Evolutionary conservation across 2,329 filamentous ascomycete species (phyloP), one percentile per base, ranked within the genome.

Genomic region (Akanthomyces lecanii): DNA sequence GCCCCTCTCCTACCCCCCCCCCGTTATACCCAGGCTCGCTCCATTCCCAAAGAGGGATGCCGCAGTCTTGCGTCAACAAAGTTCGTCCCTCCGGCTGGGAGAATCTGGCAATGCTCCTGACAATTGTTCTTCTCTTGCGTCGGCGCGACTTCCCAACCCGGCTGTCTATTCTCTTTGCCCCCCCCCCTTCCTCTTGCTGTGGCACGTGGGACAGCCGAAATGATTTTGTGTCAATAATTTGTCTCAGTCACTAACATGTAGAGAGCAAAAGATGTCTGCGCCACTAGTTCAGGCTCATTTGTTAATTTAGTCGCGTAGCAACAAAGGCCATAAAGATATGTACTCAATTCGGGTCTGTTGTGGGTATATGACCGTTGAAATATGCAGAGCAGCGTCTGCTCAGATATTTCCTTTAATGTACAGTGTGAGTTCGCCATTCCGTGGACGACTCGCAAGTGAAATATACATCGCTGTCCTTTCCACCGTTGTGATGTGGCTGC

Each of bases 361-460:
- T 50, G 61, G 61, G 61, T 63, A 63, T 63, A 57, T 58, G 61
- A 58, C 52, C 53, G 51, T 28, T 62, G 51, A 56, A 40, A 58
- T 53, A 25, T 33, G 30, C 36, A 44, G 33, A 56, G 21, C 33
- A n/a, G 30, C n/a, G 21, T 52, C 50, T 36, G 50, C 28, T n/a
- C 21, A 30, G 45, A n/a, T 61, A 54, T 54, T 59, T 61, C 42
- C 28, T 28, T 33, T 58, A 63, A 52, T 63, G 54, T 63, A 63
- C 61, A 63, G 61, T 51, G 45, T 52, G 52, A 36, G 28, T 38
- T 30, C 21, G 40, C n/a, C 48, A 44, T 36, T 23, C 44, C 44
- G 21, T 56, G 44, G n/a, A 30, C 36, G 61, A 33, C 28, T n/a
- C 53, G n/a, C 52, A 50, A 33, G 42, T 51, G 44, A 52, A 55